Evolutionary conservation across 1,284 basidiomycete species (phyloP).

Genomic region (Inonotus hispidus): DNA sequence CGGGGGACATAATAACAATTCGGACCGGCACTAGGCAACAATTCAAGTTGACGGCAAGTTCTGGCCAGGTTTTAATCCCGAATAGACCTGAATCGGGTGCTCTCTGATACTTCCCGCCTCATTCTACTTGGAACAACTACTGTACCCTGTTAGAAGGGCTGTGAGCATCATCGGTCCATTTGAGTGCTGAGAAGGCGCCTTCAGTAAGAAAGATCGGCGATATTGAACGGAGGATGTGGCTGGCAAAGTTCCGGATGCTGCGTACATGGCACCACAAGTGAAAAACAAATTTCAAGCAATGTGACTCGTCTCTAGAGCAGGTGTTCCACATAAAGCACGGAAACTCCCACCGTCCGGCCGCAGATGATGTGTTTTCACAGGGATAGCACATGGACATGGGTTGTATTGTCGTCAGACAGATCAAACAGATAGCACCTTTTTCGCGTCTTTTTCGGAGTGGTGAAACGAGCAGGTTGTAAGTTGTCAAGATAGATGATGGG

Average conservation of each 20-base stretch:
- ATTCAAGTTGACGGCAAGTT: not conserved
- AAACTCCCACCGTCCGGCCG: not conserved
- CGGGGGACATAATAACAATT: not conserved
- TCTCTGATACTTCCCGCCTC: not conserved
- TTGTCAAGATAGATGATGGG: not conserved
- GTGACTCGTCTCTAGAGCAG: not conserved
- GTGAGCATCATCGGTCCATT: not conserved
- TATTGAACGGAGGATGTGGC: not conserved
- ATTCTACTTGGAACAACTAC: too few species aligned
- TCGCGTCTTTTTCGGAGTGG: conserved; percentile 1
- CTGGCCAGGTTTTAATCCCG: not conserved
- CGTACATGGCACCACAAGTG: not conserved
- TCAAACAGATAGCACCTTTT: not conserved
- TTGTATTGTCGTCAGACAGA: not conserved
- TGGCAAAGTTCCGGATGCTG: not conserved
- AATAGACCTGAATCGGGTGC: not conserved
- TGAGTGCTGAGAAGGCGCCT: not conserved
- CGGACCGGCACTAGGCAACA: not conserved
- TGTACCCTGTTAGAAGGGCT: too few species aligned
- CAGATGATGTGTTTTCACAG: not conserved
- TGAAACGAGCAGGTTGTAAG: not conserved
- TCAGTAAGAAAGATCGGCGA: not conserved
- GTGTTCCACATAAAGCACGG: not conserved
- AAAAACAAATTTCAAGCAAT: not conserved
- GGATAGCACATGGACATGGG: not conserved